Base-by-base conservation (phyloP, 116 monocot genomes). In the Cymodocea nodosa region DNA sequence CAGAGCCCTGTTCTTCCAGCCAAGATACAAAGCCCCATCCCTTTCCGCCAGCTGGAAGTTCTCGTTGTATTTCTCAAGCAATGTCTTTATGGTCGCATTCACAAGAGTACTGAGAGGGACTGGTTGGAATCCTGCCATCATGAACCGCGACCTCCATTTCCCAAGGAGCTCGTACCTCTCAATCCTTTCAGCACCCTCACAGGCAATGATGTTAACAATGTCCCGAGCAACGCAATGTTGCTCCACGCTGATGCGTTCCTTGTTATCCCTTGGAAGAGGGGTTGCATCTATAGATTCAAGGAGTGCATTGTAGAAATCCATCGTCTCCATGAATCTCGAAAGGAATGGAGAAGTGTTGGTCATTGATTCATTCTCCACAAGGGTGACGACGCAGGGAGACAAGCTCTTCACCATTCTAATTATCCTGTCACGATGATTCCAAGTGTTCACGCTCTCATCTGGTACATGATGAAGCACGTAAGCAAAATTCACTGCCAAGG, bases 161-260 rank as follows among this genome's bases (percentile, higher is more conserved):
- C 91, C 85, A 6, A 80, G 79, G 11, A 85, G 76, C 75, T 97
- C 97, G 23, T 91, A 88, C 51, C 91, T 70, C 65, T 97, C 97
- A 8, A 91, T 78, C 68, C 97, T 80, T 51, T 97, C 97, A 0
- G 71, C 77, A 34, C 97, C 97, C 54, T 97, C 97, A 34, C 97
- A 97, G 12, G 97, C 97, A 18, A 97, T 78, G 60, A 90, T 83
- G 62, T 97, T 91, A 35, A 97, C 97, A 34, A 97, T 97, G 40
- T 91, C 97, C 52, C 91, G 81, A 1, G 97, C 97, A 51, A 91
- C 66, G 70, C 97, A 97, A 65, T 97, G 97, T 75, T 97, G 97
- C 70, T 97, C 97, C 11, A 85, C 82, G 34, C 56, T 85, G 37
- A 97, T 97, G 15, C 97, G 67, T 30, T 88, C 80, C 79, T 72